Evolutionary conservation across 2,329 filamentous ascomycete genomes (phyloP).

Genomic region (Colletotrichum viniferum): DNA sequence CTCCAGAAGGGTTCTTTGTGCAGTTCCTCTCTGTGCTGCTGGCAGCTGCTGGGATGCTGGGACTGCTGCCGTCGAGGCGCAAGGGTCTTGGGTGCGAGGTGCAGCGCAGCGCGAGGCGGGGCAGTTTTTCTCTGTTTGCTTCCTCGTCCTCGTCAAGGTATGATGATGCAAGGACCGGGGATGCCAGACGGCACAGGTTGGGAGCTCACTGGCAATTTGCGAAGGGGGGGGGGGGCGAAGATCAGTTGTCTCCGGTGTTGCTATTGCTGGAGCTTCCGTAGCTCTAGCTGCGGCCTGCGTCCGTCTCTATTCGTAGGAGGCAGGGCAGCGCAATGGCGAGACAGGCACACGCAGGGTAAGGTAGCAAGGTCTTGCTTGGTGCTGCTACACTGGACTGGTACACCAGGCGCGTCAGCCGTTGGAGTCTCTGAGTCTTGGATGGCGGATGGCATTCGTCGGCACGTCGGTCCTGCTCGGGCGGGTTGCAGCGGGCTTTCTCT

Average conservation of each 20-base stretch:
- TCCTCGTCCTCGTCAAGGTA: background rate
- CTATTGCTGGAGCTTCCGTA: background rate
- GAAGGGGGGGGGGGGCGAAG: background rate
- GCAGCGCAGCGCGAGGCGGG: background rate
- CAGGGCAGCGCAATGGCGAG: background rate
- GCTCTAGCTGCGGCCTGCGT: background rate
- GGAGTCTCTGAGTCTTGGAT: background rate
- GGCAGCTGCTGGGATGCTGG: background rate
- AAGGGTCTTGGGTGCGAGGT: background rate
- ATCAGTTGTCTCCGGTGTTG: background rate
- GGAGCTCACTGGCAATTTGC: background rate
- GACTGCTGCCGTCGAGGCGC: background rate
- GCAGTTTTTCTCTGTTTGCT: background rate
- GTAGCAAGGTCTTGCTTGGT: background rate
- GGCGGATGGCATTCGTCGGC: background rate
- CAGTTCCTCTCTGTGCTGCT: background rate
- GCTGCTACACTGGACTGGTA: constrained; percentile 1
- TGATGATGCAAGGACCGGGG: constrained; percentile 1
- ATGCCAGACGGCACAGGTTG: background rate
- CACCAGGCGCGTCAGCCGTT: constrained; percentile 5
- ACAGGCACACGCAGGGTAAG: background rate
- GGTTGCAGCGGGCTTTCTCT: background rate
- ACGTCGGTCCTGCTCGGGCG: background rate
- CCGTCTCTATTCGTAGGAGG: background rate
- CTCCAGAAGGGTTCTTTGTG: background rate